Evolutionary conservation across 495 filamentous ascomycete species (phyloP).

Genomic region (Aspergillus ellipticus): DNA sequence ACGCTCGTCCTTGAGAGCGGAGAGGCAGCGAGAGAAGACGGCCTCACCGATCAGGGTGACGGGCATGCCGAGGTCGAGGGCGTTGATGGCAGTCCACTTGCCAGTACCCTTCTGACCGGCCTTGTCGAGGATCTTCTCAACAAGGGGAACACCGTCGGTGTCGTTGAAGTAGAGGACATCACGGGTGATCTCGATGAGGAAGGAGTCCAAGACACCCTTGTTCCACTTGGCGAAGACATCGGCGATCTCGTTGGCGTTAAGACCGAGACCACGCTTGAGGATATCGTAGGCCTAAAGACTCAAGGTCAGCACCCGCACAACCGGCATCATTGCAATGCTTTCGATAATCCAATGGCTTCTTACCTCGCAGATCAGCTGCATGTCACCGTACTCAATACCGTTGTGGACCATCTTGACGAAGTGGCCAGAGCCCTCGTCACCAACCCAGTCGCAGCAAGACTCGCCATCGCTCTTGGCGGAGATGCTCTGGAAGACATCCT

Average conservation of each 20-base stretch:
- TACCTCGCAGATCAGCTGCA: constrained; percentile 99
- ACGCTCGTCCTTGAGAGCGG: constrained; percentile 92
- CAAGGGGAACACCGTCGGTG: constrained; percentile 80
- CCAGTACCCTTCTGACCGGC: constrained; percentile 99
- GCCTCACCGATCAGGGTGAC: constrained; percentile 97
- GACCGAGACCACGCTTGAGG: constrained; percentile 91
- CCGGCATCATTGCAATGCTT: not conserved
- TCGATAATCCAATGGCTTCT: constrained; percentile 12
- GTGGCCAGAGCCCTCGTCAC: constrained; percentile 97
- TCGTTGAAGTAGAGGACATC: constrained; percentile 98
- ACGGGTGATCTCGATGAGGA: constrained; percentile 98
- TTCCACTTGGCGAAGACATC: constrained; percentile 96
- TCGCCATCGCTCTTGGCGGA: constrained; percentile 95
- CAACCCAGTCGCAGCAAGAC: constrained; percentile 98
- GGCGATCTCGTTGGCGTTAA: constrained; percentile 86
- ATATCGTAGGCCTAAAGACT: constrained; percentile 95
- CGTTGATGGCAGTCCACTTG: constrained; percentile 99
- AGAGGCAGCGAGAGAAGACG: constrained; percentile 91
- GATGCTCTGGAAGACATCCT: constrained; percentile 98
- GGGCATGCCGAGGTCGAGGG: constrained; percentile 96
- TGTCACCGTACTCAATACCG: constrained; percentile 99
- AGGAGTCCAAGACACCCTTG: constrained; percentile 96
- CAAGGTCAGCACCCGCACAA: not conserved
- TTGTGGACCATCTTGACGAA: constrained; percentile 99
- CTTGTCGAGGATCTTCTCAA: constrained; percentile 98